Evolutionary conservation across 495 filamentous ascomycete genomes (phyloP).

Genomic region (Neurospora hispaniola): DNA sequence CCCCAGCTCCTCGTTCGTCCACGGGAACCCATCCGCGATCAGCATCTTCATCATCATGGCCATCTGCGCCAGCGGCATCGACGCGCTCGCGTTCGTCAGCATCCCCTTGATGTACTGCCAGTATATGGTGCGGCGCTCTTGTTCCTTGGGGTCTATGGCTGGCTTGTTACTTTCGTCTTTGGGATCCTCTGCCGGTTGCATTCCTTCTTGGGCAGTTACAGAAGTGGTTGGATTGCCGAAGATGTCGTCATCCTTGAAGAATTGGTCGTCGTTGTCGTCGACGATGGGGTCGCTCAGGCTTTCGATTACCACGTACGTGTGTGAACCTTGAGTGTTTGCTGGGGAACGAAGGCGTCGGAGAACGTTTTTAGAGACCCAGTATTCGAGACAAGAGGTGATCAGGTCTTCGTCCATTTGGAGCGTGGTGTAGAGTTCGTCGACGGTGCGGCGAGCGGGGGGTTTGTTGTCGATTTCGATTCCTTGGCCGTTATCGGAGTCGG

Average conservation of each 20-base stretch:
- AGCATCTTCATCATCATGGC: constrained; percentile 89
- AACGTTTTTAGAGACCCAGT: constrained; percentile 77
- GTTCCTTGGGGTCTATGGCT: constrained; percentile 39
- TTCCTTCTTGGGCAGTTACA: background rate
- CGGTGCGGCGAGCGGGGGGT: constrained; percentile 37
- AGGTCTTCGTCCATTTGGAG: constrained; percentile 71
- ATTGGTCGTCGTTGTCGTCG: constrained; percentile 6
- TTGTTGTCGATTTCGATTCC: constrained; percentile 1
- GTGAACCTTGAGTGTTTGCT: background rate
- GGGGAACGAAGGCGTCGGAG: constrained; percentile 45
- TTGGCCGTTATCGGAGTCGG: constrained; percentile 8
- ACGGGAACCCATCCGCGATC: constrained; percentile 77
- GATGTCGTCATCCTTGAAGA: background rate
- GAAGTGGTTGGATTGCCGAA: background rate
- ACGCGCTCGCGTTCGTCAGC: constrained; percentile 76
- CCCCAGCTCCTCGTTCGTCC: constrained; percentile 58
- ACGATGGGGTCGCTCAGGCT: constrained; percentile 22
- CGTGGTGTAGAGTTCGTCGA: constrained; percentile 48
- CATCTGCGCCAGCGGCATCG: constrained; percentile 70
- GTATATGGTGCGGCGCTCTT: constrained; percentile 74
- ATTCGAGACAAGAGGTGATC: constrained; percentile 65
- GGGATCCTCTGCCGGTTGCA: background rate
- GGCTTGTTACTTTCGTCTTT: background rate
- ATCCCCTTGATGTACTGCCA: constrained; percentile 88
- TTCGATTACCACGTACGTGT: constrained; percentile 32